A percentile compares a stretch with the other conserved stretches of the same genome.
phyloP scores from a whole-genome alignment of 2,329 filamentous ascomycete genomes.

The Nemania sp. region DNA sequence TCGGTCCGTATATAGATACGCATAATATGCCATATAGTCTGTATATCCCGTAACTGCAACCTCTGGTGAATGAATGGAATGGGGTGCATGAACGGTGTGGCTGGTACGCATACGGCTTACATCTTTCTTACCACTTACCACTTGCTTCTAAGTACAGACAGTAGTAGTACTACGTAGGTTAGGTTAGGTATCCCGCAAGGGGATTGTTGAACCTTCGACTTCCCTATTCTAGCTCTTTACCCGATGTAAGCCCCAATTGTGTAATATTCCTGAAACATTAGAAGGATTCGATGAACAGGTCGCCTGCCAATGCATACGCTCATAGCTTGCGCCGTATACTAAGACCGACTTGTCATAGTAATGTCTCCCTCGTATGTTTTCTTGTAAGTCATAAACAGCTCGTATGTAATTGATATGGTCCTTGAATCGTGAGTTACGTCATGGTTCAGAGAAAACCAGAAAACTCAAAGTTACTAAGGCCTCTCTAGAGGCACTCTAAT shows the following conservation, averaged over 20 bases:
- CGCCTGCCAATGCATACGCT: background rate
- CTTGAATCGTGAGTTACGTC: background rate
- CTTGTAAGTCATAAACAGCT: too few species aligned
- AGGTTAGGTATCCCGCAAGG: background rate
- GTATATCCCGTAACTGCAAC: background rate
- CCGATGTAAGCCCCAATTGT: conserved; percentile 9
- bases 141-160: too few species aligned
- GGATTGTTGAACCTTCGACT: background rate
- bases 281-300: background rate
- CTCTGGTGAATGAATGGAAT: background rate
- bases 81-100: conserved; percentile 3
- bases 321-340: background rate
- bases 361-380: too few species aligned
- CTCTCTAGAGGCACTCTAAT: too few species aligned
- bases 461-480: too few species aligned
- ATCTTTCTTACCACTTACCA: background rate
- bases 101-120: conserved; percentile 2
- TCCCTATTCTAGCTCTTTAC: conserved; percentile 21
- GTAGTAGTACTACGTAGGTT: too few species aligned
- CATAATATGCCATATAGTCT: too few species aligned
- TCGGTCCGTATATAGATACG: conserved; percentile 14
- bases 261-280: conserved; percentile 11
- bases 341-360: too few species aligned
- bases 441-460: background rate
- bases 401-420: background rate